A percentile compares a stretch with the other conserved stretches of the same genome.
These are phyloP conservation scores for Gaillardinia entomophila DNA, from an alignment of 805 yeast genomes.

Conservation along the genomic window DNA sequence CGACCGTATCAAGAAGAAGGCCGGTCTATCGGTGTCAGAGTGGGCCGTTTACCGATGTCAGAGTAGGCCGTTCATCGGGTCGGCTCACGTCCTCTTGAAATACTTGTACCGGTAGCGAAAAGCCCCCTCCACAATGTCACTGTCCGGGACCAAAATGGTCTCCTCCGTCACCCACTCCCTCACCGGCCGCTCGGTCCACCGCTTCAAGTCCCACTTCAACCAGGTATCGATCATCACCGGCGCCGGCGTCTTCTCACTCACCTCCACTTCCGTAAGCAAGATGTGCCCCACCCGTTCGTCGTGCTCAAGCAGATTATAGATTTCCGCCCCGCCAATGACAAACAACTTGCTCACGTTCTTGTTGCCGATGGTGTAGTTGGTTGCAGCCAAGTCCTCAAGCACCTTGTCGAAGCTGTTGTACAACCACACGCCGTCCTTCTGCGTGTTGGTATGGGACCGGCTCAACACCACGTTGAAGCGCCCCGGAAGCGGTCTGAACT, in stretches of 20 bases:
- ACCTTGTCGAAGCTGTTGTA: slow-evolving; percentile 24
- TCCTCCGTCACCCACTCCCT: too few species aligned
- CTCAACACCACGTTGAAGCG: slow-evolving; percentile 76
- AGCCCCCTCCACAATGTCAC: too few species aligned
- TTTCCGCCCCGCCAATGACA: slow-evolving; percentile 90
- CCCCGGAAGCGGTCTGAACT: slow-evolving; percentile 75
- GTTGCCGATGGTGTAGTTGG: slow-evolving; percentile 38
- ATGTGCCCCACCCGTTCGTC: slow-evolving; percentile 45
- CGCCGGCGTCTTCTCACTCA: slow-evolving; percentile 15
- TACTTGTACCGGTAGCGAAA: too few species aligned
- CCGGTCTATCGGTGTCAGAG: too few species aligned
- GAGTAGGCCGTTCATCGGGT: too few species aligned
- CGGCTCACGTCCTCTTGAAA: too few species aligned
- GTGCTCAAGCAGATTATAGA: slow-evolving; percentile 55
- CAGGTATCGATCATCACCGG: slow-evolving; percentile 66
- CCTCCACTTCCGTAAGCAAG: slow-evolving; percentile 62
- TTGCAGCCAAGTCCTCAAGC: slow-evolving; percentile 17
- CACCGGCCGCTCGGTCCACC: too few species aligned
- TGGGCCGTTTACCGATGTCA: too few species aligned
- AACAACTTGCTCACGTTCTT: slow-evolving; percentile 53
- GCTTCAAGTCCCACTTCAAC: too few species aligned
- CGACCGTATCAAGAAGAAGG: too few species aligned
- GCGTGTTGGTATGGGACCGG: slow-evolving; percentile 25
- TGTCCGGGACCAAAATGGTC: too few species aligned
- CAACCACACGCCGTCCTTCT: slow-evolving; percentile 20